Evolutionary conservation across 2,329 filamentous ascomycete species (phyloP), one percentile per base, ranked within the genome.

Genomic region (Colletotrichum aenigma): DNA sequence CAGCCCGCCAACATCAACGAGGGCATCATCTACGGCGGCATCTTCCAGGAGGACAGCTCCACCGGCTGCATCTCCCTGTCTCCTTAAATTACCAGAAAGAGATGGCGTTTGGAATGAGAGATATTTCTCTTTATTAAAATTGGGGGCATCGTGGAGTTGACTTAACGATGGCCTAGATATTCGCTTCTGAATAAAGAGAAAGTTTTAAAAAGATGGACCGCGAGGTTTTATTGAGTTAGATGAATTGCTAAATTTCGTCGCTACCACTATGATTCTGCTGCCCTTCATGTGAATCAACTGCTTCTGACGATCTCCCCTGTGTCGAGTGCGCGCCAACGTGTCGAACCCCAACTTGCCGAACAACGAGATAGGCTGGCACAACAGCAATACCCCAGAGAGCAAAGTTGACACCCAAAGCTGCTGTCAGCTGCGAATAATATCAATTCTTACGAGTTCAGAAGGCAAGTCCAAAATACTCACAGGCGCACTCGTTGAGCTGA

Each of bases 21-120:
- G 81, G 89, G 89, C 3, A 79, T 91, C 52, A 84, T 90, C 38
- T 91, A 85, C 77, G 87, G 86, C 2, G 88, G 89, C 7, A 86
- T 91, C 66, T 91, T 91, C 79, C 81, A 88, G 71, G 90, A 91
- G 82, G 86, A 90, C 77, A 89, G 85, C 78, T 78, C 83, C 38
- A 36, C 30, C 18, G 76, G 74, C 66, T 77, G 76, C 32, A 68
- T 43, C 24, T 74, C 70, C 21, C 30, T 48, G 24, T 75, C 70
- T 18, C 70, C 73, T 26, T 75, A 61, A 8, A 61, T 26, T 2
- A 24, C 2, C 21, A 15, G n/a, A 6, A 13, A 4, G 13, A 36
- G 21, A 32, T n/a, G 24, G 4, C 4, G 55, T 28, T 15, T 28
- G 70, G 26, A 26, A 13, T 26, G 64, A 60, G 56, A 38, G 34